These are phyloP conservation scores for Phyllosticta citriasiana DNA, from an alignment of 2,329 filamentous ascomycete genomes.

Conservation along the genomic window DNA sequence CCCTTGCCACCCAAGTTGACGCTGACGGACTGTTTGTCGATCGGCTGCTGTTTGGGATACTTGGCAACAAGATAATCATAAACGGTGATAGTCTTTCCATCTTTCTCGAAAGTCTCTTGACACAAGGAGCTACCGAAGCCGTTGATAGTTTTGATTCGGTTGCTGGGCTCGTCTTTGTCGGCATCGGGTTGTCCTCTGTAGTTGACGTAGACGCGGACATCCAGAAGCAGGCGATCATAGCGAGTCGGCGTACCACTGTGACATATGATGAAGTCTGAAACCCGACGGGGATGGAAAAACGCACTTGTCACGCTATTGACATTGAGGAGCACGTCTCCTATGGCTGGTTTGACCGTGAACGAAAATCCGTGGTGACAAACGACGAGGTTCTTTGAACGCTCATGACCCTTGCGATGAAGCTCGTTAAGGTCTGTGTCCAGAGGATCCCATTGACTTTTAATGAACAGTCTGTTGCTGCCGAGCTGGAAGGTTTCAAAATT, in stretches of 20 bases:
- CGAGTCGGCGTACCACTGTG: no score
- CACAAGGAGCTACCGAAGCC: neutral
- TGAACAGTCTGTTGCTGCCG: neutral
- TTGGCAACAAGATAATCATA: neutral
- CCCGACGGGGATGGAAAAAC: constrained; percentile 11
- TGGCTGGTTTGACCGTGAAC: neutral
- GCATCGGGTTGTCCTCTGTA: no score
- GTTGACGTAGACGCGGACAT: neutral
- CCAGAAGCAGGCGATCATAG: neutral
- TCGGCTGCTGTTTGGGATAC: neutral
- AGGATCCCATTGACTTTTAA: neutral
- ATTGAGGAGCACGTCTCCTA: constrained; percentile 12
- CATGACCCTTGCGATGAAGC: no score
- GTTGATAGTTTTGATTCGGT: neutral
- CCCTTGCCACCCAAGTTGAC: neutral
- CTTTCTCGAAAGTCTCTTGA: neutral
- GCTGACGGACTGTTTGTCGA: neutral
- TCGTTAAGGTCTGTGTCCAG: no score
- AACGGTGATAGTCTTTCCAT: neutral
- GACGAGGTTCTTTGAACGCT: neutral
- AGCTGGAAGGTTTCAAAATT: neutral
- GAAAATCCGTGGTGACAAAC: neutral
- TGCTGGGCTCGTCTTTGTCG: neutral
- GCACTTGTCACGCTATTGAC: constrained; percentile 13
- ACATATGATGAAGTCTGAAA: neutral